These are phyloP conservation scores for Termitomyces sp. DNA, from an alignment of 768 basidiomycete species.

Conservation along the genomic window DNA sequence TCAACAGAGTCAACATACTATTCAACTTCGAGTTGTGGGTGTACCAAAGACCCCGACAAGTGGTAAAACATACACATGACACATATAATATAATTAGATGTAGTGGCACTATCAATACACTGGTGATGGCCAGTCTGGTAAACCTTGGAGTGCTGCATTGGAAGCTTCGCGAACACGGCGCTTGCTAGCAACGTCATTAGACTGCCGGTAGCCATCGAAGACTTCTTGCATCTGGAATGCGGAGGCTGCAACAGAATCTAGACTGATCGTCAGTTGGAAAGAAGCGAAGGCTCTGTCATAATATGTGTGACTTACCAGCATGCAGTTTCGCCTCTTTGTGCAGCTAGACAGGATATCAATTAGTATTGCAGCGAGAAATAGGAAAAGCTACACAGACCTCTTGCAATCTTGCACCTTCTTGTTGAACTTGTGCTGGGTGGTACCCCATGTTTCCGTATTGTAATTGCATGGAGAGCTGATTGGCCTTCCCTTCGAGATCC, in stretches of 20 bases:
- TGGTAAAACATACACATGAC: neutral
- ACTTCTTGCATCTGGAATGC: constrained; percentile 76
- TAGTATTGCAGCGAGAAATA: constrained; percentile 2
- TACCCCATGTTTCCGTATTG: constrained; percentile 39
- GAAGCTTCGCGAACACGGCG: constrained; percentile 71
- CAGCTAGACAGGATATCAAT: constrained; percentile 28
- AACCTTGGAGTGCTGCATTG: constrained; percentile 62
- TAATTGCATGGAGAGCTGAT: constrained; percentile 39
- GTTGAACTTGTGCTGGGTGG: constrained; percentile 41
- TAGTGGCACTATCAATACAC: neutral
- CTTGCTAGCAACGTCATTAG: constrained; percentile 65
- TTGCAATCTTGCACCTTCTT: constrained; percentile 54
- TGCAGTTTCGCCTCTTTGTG: constrained; percentile 49
- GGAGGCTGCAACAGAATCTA: constrained; percentile 64
- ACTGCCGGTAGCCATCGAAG: constrained; percentile 66
- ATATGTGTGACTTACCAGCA: constrained; percentile 33
- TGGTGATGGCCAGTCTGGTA: constrained; percentile 70
- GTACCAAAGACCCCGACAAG: neutral
- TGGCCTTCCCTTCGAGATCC: constrained; percentile 44
- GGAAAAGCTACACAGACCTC: constrained; percentile 34
- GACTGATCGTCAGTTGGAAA: neutral
- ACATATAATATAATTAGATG: neutral
- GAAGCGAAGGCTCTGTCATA: neutral
- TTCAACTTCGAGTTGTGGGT: no score
- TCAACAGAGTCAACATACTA: neutral